Percentiles rank a stretch among this genome's conserved stretches.
Conservation (phyloP, 257 asterid genomes). For the Verbena officinalis region DNA sequence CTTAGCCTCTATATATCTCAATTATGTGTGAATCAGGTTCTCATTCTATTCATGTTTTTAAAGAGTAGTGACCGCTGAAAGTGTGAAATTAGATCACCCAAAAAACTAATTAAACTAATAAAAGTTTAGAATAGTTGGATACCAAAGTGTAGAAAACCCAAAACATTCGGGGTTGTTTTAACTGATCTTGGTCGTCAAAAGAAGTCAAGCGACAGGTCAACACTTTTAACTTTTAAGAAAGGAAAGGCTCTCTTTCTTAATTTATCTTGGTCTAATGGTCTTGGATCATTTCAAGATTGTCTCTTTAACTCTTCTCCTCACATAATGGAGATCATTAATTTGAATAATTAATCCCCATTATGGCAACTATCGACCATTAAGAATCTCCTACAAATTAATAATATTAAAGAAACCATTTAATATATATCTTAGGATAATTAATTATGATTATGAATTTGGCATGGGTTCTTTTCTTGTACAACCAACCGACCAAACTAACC, state of each 20-base stretch:
- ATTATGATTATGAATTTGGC: neutral
- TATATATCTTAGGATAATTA: neutral
- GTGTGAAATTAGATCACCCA: no score
- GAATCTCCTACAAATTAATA: no score
- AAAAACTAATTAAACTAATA: no score
- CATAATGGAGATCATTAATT: conserved; percentile 36
- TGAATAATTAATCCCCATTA: conserved; percentile 23
- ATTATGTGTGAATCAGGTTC: no score
- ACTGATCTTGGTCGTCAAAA: neutral
- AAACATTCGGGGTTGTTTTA: no score
- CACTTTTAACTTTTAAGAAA: conserved; percentile 12
- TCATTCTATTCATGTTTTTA: no score
- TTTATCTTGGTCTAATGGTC: neutral
- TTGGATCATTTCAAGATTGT: conserved; percentile 23
- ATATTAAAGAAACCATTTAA: conserved; percentile 35
- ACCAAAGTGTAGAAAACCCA: no score
- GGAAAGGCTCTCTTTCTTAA: neutral
- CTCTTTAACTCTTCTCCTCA: conserved; percentile 43
- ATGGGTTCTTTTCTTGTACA: conserved; percentile 9
- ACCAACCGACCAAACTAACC: conserved; percentile 34
- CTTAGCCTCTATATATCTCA: neutral
- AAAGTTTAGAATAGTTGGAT: no score
- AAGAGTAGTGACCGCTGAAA: no score
- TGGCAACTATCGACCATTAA: conserved; percentile 21
- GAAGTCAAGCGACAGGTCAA: conserved; percentile 15